Evolutionary conservation across 345 rosid genomes (phyloP).

Genomic region (Eucalyptus globulus): DNA sequence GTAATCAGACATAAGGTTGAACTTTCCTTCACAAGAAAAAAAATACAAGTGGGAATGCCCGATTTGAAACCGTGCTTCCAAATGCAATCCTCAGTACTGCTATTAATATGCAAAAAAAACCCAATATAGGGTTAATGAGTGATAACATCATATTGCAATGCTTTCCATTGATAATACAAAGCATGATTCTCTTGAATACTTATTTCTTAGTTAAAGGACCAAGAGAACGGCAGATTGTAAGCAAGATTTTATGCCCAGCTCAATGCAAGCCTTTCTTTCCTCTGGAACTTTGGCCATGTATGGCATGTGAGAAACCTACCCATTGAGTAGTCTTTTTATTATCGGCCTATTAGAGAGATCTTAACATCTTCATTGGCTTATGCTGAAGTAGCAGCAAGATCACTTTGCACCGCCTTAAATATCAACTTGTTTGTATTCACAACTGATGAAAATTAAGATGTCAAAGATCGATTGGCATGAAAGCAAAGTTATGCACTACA

Average conservation of each 20-base stretch:
- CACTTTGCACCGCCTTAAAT: not conserved
- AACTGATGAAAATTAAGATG: not conserved
- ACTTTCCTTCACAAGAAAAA: not conserved
- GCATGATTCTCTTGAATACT: not conserved
- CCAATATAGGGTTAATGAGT: not conserved
- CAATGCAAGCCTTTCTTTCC: not conserved
- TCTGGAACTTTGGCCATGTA: not conserved
- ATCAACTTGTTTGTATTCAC: not conserved
- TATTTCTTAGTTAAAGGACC: not conserved
- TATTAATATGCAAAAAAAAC: not conserved
- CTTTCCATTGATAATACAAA: not conserved
- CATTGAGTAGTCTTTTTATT: not conserved
- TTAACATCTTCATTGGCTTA: not conserved
- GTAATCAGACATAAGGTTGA: not conserved
- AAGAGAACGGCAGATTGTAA: not conserved
- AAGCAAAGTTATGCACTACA: not conserved
- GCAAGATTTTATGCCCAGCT: not conserved
- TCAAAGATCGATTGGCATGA: not conserved
- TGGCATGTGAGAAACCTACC: not conserved
- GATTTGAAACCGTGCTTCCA: not conserved
- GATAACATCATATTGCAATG: not conserved
- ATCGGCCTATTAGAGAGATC: not conserved
- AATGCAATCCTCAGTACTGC: not conserved
- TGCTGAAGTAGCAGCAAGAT: not conserved
- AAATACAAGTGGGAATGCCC: not conserved